Evolutionary conservation across 768 basidiomycete species (phyloP), one percentile per base, ranked within the genome.

Genomic region (Phlebiopsis flavidoalba): DNA sequence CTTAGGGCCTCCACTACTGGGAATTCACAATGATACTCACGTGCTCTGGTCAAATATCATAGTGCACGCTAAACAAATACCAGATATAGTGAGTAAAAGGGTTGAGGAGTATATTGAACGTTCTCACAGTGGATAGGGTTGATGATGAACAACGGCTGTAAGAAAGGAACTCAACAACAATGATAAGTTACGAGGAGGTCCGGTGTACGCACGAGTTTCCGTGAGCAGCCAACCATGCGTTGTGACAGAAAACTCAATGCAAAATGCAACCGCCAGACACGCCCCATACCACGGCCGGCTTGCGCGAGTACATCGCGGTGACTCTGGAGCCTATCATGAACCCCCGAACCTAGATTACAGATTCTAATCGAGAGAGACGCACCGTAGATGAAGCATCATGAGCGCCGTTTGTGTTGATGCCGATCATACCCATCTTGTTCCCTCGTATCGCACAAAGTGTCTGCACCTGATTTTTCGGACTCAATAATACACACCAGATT

Each of bases 361-460:
- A 31, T 31, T 6, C 4, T 8, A 14, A 31, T 57, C 6, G 26
- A 31, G 6, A 2, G 6, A 6, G 26, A 31, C 73, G 67, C 61
- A 77, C 74, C 84, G 81, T 3, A 85, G 63, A n/a, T n/a, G n/a
- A 22, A 83, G 71, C 84, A 86, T 84, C 83, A 86, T 84, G 15
- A 83, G 62, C 3, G 78, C 82, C 0, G 80, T 79, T n/a, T 21
- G 81, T 69, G 33, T 78, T 75, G 55, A 85, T 78, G 0, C 80
- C 83, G 15, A 81, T 80, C 54, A 82, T 74, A 0, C 81, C 81
- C 72, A 81, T 83, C n/a, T n/a, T 22, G 76, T 58, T 0, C 74
- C 74, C 53, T 73, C 74, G 43, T 69, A 75, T 0, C 69, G 62
- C 1, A 75, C 72, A 14, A 72, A 75, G n/a, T 67, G 70, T 5